Evolutionary conservation across 768 basidiomycete genomes (phyloP), one percentile per base, ranked within the genome.

Genomic region (Melanogaster broomeanus): DNA sequence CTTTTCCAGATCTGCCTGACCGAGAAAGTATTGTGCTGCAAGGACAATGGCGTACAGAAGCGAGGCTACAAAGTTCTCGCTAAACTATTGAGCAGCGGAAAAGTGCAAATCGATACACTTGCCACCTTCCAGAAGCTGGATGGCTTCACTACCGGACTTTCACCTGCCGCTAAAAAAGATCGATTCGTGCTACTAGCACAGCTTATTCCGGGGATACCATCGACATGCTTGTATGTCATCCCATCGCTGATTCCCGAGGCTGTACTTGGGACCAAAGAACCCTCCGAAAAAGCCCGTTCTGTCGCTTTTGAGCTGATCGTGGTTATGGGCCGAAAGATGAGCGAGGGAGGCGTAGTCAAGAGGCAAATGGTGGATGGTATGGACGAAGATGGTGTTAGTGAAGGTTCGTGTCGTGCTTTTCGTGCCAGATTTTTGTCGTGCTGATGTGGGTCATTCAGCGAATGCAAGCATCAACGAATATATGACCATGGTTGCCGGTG

Each of bases 401-500:
- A 80, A 62, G 71, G 75, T 72, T 61, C 30, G 63, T 48, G 21
- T 61, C 30, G 63, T 48, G 21, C 52, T 46, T 46, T 44, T 48
- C 42, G 34, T 30, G 35, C 42, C 28, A 18, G 41, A n/a, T 28
- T 33, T 49, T 41, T 49, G 55, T 8, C 45, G 27, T 53, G 10
- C 43, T 58, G 35, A 44, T 42, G 49, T 43, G 10, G 73, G 25
- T 37, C 43, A 38, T 51, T 10, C 49, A 81, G 90, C 83, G 46
- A 71, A 72, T 46, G 95, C 93, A 0, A 90, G 68, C 61, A 78
- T 95, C 40, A 86, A 93, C 59, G 97, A 98, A 66, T 98, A 90
- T 66, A 77, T 98, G 74, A 99, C 90, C 3, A 98, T 99, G 95
- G 76, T 98, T 25, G 91, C 91, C 33, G 95, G 93, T 59, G 97